Evolutionary conservation across 1,139 yeast genomes (phyloP).

Genomic region (Sugiyamaella neomexicana): DNA sequence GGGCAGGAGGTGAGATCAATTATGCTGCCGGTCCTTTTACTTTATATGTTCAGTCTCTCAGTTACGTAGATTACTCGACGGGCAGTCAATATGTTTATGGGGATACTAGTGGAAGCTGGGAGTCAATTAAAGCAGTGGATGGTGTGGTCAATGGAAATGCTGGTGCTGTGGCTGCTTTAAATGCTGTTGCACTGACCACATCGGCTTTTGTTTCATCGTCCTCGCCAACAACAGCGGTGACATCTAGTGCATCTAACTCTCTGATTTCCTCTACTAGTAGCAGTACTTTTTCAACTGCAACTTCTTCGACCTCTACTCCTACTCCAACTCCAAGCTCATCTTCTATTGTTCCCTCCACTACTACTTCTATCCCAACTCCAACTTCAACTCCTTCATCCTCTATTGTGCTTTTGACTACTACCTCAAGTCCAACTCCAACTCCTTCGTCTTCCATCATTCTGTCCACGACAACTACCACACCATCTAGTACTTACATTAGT

Average conservation of each 20-base stretch:
- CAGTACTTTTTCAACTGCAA: slow-evolving; percentile 8
- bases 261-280: not conserved
- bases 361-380: slow-evolving; percentile 15
- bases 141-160: slow-evolving; percentile 67
- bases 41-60: slow-evolving; percentile 61
- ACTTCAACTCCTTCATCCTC: slow-evolving; percentile 10
- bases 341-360: slow-evolving; percentile 7
- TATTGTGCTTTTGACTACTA: no score
- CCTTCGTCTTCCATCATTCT: no score
- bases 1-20: slow-evolving; percentile 81
- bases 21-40: slow-evolving; percentile 64
- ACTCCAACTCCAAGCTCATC: slow-evolving; percentile 16
- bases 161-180: slow-evolving; percentile 20
- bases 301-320: slow-evolving; percentile 17
- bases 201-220: slow-evolving; percentile 15
- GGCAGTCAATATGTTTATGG: slow-evolving; percentile 66
- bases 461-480: no score
- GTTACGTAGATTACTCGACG: slow-evolving; percentile 75
- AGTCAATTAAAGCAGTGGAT: slow-evolving; percentile 60
- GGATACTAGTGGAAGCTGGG: slow-evolving; percentile 65
- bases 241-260: slow-evolving; percentile 8
- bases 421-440: no score
- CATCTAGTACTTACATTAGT: no score
- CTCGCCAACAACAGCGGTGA: no score
- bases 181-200: not conserved